phyloP scores from a whole-genome alignment of 2,329 filamentous ascomycete genomes.

The Exophiala oligosperma region DNA sequence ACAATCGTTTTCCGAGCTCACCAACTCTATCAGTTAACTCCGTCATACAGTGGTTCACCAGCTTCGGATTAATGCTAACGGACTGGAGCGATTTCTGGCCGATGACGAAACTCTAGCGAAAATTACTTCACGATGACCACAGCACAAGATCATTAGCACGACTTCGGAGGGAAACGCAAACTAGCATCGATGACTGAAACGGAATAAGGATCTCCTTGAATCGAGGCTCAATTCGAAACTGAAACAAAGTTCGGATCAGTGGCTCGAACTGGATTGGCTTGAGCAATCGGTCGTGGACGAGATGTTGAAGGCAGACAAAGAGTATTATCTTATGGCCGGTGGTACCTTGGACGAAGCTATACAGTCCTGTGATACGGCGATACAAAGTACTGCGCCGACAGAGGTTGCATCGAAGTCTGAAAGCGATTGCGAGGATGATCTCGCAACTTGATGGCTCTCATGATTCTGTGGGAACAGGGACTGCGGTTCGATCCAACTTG shows the following conservation, averaged over 20 bases:
- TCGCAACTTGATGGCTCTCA: too few relatives aligned
- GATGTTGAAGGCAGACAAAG: not conserved
- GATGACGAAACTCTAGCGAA: too few relatives aligned
- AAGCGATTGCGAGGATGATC: not conserved
- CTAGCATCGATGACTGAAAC: constrained; percentile 3
- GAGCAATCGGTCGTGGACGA: not conserved
- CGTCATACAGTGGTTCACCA: too few relatives aligned
- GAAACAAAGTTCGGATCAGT: not conserved
- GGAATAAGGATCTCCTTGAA: constrained; percentile 4
- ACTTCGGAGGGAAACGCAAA: not conserved
- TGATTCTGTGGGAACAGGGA: too few relatives aligned
- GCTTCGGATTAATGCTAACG: too few relatives aligned
- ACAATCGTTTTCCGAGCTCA: too few relatives aligned
- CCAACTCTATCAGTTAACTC: too few relatives aligned
- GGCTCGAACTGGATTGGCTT: not conserved
- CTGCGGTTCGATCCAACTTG: too few relatives aligned
- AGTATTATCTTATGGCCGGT: constrained; percentile 2
- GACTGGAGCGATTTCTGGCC: too few relatives aligned
- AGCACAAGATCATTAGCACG: too few relatives aligned
- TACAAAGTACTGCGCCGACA: not conserved
- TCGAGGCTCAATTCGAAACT: not conserved
- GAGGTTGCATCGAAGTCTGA: not conserved
- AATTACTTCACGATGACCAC: too few relatives aligned
- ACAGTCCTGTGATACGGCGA: not conserved
- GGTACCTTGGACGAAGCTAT: constrained; percentile 1